phyloP scores from a whole-genome alignment of 495 filamentous ascomycete species.

The Penicillium lividum region DNA sequence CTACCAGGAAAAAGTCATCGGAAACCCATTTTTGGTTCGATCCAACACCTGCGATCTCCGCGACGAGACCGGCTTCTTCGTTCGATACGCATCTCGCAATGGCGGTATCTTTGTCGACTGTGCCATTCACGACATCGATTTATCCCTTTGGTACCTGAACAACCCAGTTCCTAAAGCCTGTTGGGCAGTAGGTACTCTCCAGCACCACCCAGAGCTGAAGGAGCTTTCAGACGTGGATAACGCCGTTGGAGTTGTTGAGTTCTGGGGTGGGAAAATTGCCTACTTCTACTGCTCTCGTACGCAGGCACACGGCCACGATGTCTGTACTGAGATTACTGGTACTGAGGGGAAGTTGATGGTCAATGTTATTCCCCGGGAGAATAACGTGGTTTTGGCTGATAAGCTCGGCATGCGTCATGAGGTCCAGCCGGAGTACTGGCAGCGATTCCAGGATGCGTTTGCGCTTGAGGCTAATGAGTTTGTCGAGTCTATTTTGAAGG shows the following conservation, averaged over 20 bases:
- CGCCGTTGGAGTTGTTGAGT: conserved; percentile 37
- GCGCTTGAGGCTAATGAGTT: conserved; percentile 31
- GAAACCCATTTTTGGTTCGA: conserved; percentile 41
- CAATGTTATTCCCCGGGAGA: conserved; percentile 25
- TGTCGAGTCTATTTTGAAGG: conserved; percentile 46
- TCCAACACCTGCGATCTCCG: conserved; percentile 48
- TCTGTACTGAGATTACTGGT: conserved; percentile 32
- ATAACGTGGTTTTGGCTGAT: conserved; percentile 25
- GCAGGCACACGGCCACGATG: conserved; percentile 32
- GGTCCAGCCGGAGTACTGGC: conserved; percentile 18
- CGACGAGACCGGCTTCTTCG: conserved; percentile 47
- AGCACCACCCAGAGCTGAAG: conserved; percentile 30
- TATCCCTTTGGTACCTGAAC: conserved; percentile 46
- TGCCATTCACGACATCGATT: conserved; percentile 51
- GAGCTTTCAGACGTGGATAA: conserved; percentile 31
- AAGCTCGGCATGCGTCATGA: conserved; percentile 27
- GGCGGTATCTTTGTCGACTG: conserved; percentile 53
- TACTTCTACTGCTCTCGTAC: conserved; percentile 39
- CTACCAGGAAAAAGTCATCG: conserved; percentile 32
- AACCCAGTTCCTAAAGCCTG: conserved; percentile 30
- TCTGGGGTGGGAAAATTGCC: conserved; percentile 35
- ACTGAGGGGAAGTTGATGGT: conserved; percentile 34
- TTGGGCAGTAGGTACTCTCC: conserved; percentile 26
- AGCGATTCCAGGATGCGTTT: conserved; percentile 19
- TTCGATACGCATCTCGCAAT: conserved; percentile 40